A percentile compares a stretch with the other conserved stretches of the same genome.
phyloP scores from a whole-genome alignment of 2,329 filamentous ascomycete genomes.

The Exophiala lecanii-corni region DNA sequence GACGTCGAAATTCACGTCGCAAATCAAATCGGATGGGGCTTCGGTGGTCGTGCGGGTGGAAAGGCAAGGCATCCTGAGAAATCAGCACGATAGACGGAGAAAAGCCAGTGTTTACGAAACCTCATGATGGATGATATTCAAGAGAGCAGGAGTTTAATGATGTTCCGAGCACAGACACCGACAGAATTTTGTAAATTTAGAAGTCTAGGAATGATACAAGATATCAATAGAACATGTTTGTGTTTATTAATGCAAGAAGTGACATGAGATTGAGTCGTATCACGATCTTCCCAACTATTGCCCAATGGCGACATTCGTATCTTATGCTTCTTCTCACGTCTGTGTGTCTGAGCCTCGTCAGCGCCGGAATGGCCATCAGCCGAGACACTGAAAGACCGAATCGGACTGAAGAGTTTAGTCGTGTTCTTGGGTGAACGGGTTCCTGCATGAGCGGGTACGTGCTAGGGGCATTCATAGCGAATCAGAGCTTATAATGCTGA shows the following conservation, averaged over 20 bases:
- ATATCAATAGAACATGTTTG: background rate
- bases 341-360: background rate
- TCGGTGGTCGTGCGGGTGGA: slow-evolving; percentile 16
- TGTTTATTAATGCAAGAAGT: background rate
- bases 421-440: no score
- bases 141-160: background rate
- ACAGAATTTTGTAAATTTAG: background rate
- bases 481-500: background rate
- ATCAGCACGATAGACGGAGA: background rate
- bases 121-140: background rate
- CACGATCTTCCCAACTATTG: background rate
- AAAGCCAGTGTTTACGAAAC: background rate
- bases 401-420: background rate
- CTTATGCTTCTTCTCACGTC: background rate
- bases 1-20: slow-evolving; percentile 67
- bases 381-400: background rate
- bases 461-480: background rate
- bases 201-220: background rate
- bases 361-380: background rate
- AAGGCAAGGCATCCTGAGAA: slow-evolving; percentile 2
- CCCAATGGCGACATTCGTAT: background rate
- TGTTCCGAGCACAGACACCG: background rate
- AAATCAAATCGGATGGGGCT: slow-evolving; percentile 49
- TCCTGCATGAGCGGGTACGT: slow-evolving; percentile 15
- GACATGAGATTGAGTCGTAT: background rate